phyloP scores from a whole-genome alignment of 345 rosid species.

The Garcia nutans region DNA sequence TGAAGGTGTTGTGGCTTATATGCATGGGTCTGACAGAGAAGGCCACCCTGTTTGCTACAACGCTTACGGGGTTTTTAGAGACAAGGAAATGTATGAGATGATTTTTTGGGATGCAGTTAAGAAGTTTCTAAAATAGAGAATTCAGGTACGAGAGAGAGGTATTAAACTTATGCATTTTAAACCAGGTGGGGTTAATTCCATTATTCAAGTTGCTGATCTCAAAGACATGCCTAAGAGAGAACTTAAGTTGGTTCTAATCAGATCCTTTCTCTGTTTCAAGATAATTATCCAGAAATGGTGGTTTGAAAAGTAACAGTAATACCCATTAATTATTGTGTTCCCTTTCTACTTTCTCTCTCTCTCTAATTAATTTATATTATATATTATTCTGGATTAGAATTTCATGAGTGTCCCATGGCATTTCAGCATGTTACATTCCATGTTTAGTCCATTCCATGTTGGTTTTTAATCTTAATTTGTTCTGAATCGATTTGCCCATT shows the following conservation, averaged over 20 bases:
- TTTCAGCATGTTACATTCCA: conserved; percentile 79
- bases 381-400: conserved; percentile 44
- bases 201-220: conserved; percentile 93
- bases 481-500: not conserved
- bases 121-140: conserved; percentile 83
- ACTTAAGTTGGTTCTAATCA: conserved; percentile 88
- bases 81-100: conserved; percentile 76
- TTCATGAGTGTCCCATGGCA: conserved; percentile 98
- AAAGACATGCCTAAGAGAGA: conserved; percentile 96
- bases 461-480: not conserved
- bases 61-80: conserved; percentile 86
- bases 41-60: conserved; percentile 97
- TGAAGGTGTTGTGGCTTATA: conserved; percentile 81
- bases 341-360: not conserved
- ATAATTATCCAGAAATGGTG: conserved; percentile 99
- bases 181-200: conserved; percentile 90
- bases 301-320: conserved; percentile 70
- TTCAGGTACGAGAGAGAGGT: conserved; percentile 90
- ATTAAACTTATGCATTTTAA: conserved; percentile 72
- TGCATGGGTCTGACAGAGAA: conserved; percentile 78
- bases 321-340: not conserved
- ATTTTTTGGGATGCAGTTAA: conserved; percentile 86
- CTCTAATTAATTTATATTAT: not conserved
- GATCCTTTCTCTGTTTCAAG: conserved; percentile 88
- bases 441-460: conserved; percentile 77